Conservation (phyloP, 208 protist species). For the Naegleria lovaniensis region DNA sequence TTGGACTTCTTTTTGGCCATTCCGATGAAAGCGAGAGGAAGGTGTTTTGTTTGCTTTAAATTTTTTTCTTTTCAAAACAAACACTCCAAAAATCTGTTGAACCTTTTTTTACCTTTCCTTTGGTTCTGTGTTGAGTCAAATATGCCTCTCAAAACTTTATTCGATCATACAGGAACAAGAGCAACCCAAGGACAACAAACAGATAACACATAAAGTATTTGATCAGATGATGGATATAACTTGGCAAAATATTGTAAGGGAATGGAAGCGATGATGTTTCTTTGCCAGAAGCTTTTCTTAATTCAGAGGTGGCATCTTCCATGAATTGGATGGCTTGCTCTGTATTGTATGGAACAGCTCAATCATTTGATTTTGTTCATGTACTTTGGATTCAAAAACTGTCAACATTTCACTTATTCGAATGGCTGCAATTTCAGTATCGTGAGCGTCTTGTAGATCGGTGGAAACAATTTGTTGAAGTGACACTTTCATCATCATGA, state of each 20-base stretch:
- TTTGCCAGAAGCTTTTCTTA: not conserved
- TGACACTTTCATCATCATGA: no score
- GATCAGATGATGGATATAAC: not conserved
- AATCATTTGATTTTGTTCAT: not conserved
- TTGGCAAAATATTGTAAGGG: not conserved
- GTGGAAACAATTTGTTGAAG: no score
- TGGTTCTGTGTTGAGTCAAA: no score
- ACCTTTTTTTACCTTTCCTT: no score
- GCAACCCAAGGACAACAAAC: not conserved
- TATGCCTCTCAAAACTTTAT: not conserved
- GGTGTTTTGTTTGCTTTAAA: no score
- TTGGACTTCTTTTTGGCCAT: no score
- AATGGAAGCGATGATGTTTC: not conserved
- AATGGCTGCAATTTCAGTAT: not conserved
- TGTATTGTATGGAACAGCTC: not conserved
- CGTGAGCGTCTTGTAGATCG: not conserved
- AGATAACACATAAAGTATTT: not conserved
- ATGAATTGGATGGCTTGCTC: not conserved
- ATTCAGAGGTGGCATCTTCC: not conserved
- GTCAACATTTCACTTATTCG: not conserved
- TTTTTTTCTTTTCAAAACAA: no score
- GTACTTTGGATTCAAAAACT: not conserved
- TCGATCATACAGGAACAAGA: not conserved
- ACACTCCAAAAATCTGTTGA: no score
- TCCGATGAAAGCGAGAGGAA: no score